Conservation (phyloP, 1,284 basidiomycete species). For the Leccinum griseonigrum region DNA sequence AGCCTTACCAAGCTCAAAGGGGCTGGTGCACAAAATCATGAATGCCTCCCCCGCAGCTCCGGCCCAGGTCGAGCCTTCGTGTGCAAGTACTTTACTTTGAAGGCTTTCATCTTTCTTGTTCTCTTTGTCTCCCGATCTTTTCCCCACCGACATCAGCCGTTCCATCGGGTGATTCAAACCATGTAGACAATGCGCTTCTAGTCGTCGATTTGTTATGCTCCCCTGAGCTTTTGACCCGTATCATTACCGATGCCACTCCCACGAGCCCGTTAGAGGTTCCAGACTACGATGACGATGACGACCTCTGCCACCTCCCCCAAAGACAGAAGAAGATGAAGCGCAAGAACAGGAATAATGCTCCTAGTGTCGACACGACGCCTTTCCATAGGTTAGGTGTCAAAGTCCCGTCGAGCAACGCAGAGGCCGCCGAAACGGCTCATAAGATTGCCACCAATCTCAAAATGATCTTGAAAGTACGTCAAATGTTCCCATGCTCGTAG, state of each 20-base stretch:
- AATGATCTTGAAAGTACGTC: conserved; percentile 30
- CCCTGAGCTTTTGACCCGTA: conserved; percentile 10
- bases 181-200: conserved; percentile 20
- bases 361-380: conserved; percentile 21
- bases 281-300: conserved; percentile 4
- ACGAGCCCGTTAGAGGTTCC: not conserved
- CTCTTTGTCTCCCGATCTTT: conserved; percentile 18
- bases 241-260: not conserved
- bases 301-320: not conserved
- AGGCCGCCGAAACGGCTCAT: conserved; percentile 18
- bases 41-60: conserved; percentile 21
- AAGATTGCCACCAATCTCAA: conserved; percentile 27
- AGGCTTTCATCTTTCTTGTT: conserved; percentile 21
- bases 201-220: conserved; percentile 16
- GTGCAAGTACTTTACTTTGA: conserved; percentile 14
- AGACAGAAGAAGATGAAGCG: conserved; percentile 6
- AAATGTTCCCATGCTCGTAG: not conserved
- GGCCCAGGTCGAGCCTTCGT: conserved; percentile 12
- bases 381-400: conserved; percentile 27
- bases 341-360: conserved; percentile 7
- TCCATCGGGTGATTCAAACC: conserved; percentile 16
- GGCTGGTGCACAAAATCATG: conserved; percentile 20
- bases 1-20: conserved; percentile 17
- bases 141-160: conserved; percentile 10
- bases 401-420: conserved; percentile 27